Evolutionary conservation across 1,284 basidiomycete genomes (phyloP).

Genomic region (Taiwanofungus camphoratus): DNA sequence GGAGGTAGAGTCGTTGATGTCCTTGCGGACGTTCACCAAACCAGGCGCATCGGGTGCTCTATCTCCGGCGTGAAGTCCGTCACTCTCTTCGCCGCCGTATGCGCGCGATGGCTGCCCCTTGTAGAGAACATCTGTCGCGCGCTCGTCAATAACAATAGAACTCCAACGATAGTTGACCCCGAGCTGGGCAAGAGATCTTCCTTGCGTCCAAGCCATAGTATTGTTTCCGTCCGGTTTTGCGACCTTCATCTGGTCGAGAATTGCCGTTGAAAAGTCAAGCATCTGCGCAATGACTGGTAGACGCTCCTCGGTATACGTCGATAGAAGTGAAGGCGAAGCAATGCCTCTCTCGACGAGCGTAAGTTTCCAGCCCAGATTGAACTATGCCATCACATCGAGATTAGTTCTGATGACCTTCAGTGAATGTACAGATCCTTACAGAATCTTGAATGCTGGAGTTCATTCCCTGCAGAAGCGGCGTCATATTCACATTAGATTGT

Average conservation of each 20-base stretch:
- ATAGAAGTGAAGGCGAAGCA: constrained; percentile 18
- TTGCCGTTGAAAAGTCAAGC: constrained; percentile 16
- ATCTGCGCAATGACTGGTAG: constrained; percentile 24
- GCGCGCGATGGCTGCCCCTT: constrained; percentile 20
- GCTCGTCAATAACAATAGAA: constrained; percentile 36
- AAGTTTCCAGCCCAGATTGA: constrained; percentile 31
- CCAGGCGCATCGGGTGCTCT: constrained; percentile 39
- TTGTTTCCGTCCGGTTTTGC: not conserved
- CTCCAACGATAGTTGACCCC: constrained; percentile 44
- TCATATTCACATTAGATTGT: not conserved
- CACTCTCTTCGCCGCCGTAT: constrained; percentile 15
- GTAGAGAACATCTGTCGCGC: constrained; percentile 1
- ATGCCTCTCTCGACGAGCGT: constrained; percentile 24
- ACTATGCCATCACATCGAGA: constrained; percentile 9
- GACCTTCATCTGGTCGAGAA: constrained; percentile 2
- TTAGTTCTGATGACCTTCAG: not conserved
- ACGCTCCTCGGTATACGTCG: constrained; percentile 24
- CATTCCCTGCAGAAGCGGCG: constrained; percentile 4
- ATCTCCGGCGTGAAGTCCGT: constrained; percentile 36
- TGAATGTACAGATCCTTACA: not conserved
- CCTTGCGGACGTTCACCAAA: constrained; percentile 17
- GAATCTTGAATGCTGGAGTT: constrained; percentile 9
- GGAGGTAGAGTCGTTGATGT: not conserved
- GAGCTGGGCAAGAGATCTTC: constrained; percentile 29
- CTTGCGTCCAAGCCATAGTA: constrained; percentile 1